A percentile compares a stretch with the other conserved stretches of the same genome.
Conservation (phyloP, 2,329 filamentous ascomycete species). For the Penicillium italicum region DNA sequence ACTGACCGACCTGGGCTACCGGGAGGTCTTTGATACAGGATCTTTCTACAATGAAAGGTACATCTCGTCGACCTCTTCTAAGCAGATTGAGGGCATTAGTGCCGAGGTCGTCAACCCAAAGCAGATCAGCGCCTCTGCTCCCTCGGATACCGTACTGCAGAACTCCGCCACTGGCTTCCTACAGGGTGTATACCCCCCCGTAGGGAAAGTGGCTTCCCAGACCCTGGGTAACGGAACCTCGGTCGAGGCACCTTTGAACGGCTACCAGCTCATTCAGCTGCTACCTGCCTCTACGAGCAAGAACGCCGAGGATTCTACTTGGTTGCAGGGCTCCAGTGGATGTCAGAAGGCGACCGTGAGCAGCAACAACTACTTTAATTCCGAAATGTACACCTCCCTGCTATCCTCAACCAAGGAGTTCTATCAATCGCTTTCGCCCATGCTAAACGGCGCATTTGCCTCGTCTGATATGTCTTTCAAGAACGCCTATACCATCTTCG, state of each 20-base stretch:
- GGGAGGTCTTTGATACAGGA: conserved; percentile 69
- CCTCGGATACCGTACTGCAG: conserved; percentile 72
- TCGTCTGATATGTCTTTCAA: conserved; percentile 52
- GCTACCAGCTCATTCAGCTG: conserved; percentile 81
- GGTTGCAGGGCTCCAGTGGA: conserved; percentile 56
- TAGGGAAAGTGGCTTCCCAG: conserved; percentile 55
- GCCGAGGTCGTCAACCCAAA: conserved; percentile 61
- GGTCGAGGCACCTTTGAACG: conserved; percentile 66
- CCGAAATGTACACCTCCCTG: conserved; percentile 48
- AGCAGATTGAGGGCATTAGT: conserved; percentile 64
- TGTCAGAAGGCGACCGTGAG: conserved; percentile 55
- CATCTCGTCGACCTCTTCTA: conserved; percentile 57
- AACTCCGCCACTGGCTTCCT: conserved; percentile 76
- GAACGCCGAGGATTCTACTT: conserved; percentile 56
- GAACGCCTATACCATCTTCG: conserved; percentile 65
- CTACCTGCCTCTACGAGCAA: conserved; percentile 57
- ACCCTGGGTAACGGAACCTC: conserved; percentile 67
- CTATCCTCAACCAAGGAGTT: conserved; percentile 51
- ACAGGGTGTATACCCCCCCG: conserved; percentile 82
- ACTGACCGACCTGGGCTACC: conserved; percentile 75
- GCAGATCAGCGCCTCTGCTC: conserved; percentile 70
- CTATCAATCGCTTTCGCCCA: conserved; percentile 51
- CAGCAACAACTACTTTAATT: conserved; percentile 58
- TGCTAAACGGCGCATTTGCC: conserved; percentile 53
- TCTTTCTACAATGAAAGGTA: conserved; percentile 74